Evolutionary conservation across 805 yeast genomes (phyloP), one percentile per base, ranked within the genome.

Genomic region (Starmerella kuoi): DNA sequence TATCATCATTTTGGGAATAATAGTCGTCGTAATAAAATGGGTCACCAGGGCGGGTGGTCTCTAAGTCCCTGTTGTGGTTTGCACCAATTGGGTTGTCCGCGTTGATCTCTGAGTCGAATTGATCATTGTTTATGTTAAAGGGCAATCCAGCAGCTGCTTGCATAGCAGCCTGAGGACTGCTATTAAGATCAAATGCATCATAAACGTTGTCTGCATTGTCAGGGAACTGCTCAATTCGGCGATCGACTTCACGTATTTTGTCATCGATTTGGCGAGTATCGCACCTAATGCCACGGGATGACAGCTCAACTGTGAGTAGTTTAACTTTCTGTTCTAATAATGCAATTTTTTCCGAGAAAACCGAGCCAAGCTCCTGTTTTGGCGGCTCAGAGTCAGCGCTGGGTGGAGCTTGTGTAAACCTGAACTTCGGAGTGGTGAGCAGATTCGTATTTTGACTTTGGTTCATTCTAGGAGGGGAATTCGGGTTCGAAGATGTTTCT

Each of bases 271-370:
- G 43, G 17, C 12, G 5, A 4, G 42, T 31, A 23, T 44, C 41
- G n/a, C 31, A 35, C 1, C 14, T 3, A 7, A 48, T 20, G 14
- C 31, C 22, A 21, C 26, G 5, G 18, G 19, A 5, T 1, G 9
- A 11, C 6, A 53, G 46, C 14, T 36, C 37, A 2, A 21, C 7
- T 12, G 25, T n/a, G 20, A 51, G 35, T 1, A 24, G 20, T 5
- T 24, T 21, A n/a, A 54, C 37, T 24, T 53, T 52, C 25, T 41
- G 50, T 41, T 50, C 55, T 11, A 52, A 43, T 12, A 54, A 41
- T 2, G 55, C 55, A 22, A 54, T 52, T 28, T 53, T 52, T 35
- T 54, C 57, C 7, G 49, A 25, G 24, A 47, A 46, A 20, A 53
- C 38, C 24, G 53, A 37, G 15, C 54, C 54, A 18, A 50, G 42